Evolutionary conservation across 1,284 basidiomycete species (phyloP).

Genomic region (Fomitopsis betulina): DNA sequence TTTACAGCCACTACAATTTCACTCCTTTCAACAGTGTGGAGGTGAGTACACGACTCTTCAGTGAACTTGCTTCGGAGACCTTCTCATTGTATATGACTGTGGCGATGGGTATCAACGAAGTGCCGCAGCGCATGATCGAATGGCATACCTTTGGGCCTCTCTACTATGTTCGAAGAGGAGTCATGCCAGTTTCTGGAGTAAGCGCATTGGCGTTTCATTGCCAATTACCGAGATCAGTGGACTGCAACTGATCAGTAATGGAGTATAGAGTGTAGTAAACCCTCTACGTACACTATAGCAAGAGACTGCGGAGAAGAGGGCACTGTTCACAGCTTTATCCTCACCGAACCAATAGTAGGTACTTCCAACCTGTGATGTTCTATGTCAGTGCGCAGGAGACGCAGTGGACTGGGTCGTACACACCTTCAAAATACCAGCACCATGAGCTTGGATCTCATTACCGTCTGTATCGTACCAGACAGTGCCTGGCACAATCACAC

Average conservation of each 20-base stretch:
- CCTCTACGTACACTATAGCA: conserved; percentile 42
- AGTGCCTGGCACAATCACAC: conserved; percentile 46
- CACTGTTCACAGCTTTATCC: conserved; percentile 56
- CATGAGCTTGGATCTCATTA: conserved; percentile 61
- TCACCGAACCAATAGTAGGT: conserved; percentile 66
- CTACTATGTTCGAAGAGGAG: conserved; percentile 55
- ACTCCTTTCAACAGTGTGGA: too few species aligned
- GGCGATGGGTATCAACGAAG: not conserved
- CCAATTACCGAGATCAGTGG: conserved; percentile 51
- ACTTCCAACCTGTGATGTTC: conserved; percentile 39
- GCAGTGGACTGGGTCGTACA: not conserved
- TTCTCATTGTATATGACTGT: conserved; percentile 51
- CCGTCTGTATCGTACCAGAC: conserved; percentile 60
- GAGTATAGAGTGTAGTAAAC: conserved; percentile 5
- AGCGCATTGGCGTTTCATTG: conserved; percentile 54
- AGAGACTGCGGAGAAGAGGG: conserved; percentile 53
- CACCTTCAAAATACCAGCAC: conserved; percentile 56
- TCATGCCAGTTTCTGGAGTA: conserved; percentile 49
- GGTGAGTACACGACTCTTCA: not conserved
- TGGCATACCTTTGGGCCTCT: conserved; percentile 53
- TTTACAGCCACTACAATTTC: too few species aligned
- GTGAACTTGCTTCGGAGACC: conserved; percentile 21
- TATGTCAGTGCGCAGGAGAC: not conserved
- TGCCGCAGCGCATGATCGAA: not conserved
- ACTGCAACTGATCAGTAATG: conserved; percentile 29